Conservation (phyloP, 768 basidiomycete genomes). For the Suillus ampliporus region DNA sequence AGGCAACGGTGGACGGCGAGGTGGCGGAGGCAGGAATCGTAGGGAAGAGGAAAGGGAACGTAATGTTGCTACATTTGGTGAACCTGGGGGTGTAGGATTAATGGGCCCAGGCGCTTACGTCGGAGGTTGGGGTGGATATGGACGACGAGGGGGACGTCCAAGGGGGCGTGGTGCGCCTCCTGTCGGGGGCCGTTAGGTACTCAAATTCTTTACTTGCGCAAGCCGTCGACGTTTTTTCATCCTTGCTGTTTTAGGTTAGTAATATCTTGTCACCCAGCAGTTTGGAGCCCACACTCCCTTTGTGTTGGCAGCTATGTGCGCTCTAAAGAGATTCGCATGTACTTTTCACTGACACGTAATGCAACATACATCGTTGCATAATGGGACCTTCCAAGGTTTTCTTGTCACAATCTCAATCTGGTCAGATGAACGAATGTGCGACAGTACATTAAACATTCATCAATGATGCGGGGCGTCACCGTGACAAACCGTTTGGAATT, state of each 20-base stretch:
- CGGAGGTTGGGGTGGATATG: slow-evolving; percentile 78
- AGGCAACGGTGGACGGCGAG: slow-evolving; percentile 47
- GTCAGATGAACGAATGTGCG: neutral
- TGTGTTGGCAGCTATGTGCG: neutral
- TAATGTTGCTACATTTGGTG: slow-evolving; percentile 88
- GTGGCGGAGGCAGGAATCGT: slow-evolving; percentile 65
- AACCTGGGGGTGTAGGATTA: slow-evolving; percentile 78
- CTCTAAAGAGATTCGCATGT: neutral
- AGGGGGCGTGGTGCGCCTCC: slow-evolving; percentile 38
- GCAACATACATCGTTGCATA: neutral
- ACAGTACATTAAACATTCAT: no score
- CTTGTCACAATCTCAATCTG: neutral
- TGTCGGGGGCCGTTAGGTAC: slow-evolving; percentile 27
- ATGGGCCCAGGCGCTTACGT: slow-evolving; percentile 82
- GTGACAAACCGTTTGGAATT: neutral
- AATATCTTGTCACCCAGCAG: neutral
- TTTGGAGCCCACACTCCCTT: neutral
- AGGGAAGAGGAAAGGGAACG: slow-evolving; percentile 84
- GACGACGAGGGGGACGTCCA: slow-evolving; percentile 52
- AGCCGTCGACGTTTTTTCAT: neutral
- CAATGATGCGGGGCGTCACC: neutral
- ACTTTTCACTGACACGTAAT: neutral
- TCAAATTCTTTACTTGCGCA: neutral
- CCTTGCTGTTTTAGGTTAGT: slow-evolving; percentile 6
- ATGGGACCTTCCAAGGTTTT: neutral